Percentiles rank a stretch among this genome's conserved stretches.
Conservation (phyloP, 2,329 filamentous ascomycete genomes). For the Exophiala xenobiotica region DNA sequence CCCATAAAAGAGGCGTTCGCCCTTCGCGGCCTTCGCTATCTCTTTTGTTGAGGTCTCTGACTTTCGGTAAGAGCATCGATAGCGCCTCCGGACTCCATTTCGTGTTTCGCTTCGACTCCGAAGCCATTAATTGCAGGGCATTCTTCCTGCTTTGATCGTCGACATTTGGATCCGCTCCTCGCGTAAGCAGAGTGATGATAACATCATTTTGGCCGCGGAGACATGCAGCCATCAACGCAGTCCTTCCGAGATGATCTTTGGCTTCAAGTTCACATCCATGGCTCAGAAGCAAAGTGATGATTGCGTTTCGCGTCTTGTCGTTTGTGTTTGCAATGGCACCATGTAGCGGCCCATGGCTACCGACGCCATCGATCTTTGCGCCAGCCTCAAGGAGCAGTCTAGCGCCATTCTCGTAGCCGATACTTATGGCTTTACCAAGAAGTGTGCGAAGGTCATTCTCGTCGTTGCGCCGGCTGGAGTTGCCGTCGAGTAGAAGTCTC, state of each 20-base stretch:
- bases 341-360: conserved; percentile 35
- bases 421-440: conserved; percentile 10
- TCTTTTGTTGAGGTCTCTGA: conserved; percentile 43
- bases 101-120: conserved; percentile 42
- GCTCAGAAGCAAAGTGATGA: conserved; percentile 36
- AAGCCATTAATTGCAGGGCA: conserved; percentile 43
- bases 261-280: conserved; percentile 42
- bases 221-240: conserved; percentile 16
- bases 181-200: conserved; percentile 8
- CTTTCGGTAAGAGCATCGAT: conserved; percentile 40
- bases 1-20: conserved; percentile 58
- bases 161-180: conserved; percentile 14
- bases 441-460: conserved; percentile 10
- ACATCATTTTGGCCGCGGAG: conserved; percentile 15
- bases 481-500: conserved; percentile 1
- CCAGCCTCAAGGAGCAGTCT: conserved; percentile 37
- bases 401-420: conserved; percentile 14
- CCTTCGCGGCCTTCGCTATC: conserved; percentile 52
- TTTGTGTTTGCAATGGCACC: conserved; percentile 42
- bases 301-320: conserved; percentile 35
- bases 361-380: conserved; percentile 39
- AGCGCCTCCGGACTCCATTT: conserved; percentile 51
- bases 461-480: background rate
- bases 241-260: conserved; percentile 9
- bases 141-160: conserved; percentile 17